Evolutionary conservation across 2,329 filamentous ascomycete species (phyloP).

Genomic region (Scytalidium sp.): DNA sequence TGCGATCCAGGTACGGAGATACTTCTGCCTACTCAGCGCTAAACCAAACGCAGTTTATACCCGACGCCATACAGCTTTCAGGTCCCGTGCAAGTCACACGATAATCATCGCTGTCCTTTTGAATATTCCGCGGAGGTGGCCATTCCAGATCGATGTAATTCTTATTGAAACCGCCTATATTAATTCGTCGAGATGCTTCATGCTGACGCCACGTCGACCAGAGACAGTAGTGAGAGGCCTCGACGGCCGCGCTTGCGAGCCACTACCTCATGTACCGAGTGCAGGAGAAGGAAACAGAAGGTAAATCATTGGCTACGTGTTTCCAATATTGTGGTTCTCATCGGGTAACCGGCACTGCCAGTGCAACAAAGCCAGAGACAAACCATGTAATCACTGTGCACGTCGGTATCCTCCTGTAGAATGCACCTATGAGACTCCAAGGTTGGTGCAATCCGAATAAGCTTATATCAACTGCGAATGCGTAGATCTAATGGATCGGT

Average conservation of each 20-base stretch:
- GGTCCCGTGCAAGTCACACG: no score
- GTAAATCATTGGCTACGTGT: background rate
- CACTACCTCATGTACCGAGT: background rate
- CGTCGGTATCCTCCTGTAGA: conserved; percentile 12
- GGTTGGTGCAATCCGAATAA: conserved; percentile 5
- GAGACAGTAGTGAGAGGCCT: background rate
- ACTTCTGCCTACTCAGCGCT: background rate
- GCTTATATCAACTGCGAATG: background rate
- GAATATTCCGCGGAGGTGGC: no score
- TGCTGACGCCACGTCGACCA: background rate
- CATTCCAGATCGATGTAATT: background rate
- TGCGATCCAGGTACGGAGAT: no score
- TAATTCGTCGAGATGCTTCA: background rate
- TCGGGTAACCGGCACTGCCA: background rate
- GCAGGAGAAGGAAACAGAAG: conserved; percentile 1
- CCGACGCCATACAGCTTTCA: background rate
- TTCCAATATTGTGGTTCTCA: background rate
- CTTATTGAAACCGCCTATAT: background rate
- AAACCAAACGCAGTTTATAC: background rate
- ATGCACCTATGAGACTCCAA: conserved; percentile 16
- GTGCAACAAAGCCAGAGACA: conserved; percentile 1
- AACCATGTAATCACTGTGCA: background rate
- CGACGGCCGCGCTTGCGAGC: background rate
- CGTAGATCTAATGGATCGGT: background rate
- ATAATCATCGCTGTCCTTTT: no score